Evolutionary conservation across 2,329 filamentous ascomycete species (phyloP), one percentile per base, ranked within the genome.

Genomic region (Aureobasidium sp.): DNA sequence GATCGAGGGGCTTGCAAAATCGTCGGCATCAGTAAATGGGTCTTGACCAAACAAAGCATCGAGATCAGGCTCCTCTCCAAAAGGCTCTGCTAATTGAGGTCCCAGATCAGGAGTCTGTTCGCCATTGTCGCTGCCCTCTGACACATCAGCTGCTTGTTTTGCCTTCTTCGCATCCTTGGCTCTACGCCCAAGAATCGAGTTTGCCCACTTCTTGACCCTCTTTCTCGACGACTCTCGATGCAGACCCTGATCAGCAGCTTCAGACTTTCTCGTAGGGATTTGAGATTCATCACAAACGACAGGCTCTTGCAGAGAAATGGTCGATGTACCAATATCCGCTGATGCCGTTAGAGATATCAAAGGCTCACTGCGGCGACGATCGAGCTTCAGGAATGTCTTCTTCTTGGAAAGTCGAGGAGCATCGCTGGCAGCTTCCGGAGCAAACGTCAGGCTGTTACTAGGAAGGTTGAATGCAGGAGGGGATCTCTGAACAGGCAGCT

Each of bases 141-240:
- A 44, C 37, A 42, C 20, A 37, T 48, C 55, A 7, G 27, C 17
- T 20, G 17, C 37, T 15, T 52, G 49, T 45, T 55, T 62, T 39
- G 45, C 15, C 51, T 63, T 64, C 41, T 61, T 65, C 15, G 61
- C 48, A 34, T 65, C 65, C 25, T 61, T 63, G 22, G 51, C 52
- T 34, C 64, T 67, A 22, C 66, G 62, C 17, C 64, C 61, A 34
- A 68, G 62, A 62, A 72, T 72, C 3, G 71, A 71, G 9, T 83
- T 84, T 20, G 84, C 84, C 85, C 86, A 88, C 8, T 81, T 79
- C 69, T 88, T 90, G 64, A 92, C 87, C 71, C 87, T 89, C 76
- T 90, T 91, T 70, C 69, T 67, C 0, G 72, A 73, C 2, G 68
- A 70, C 37, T 66, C 67, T 5, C 67, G 65, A 11, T 49, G 61